These are phyloP conservation scores for Nemania sp. DNA, from an alignment of 2,329 filamentous ascomycete species.

Conservation along the genomic window DNA sequence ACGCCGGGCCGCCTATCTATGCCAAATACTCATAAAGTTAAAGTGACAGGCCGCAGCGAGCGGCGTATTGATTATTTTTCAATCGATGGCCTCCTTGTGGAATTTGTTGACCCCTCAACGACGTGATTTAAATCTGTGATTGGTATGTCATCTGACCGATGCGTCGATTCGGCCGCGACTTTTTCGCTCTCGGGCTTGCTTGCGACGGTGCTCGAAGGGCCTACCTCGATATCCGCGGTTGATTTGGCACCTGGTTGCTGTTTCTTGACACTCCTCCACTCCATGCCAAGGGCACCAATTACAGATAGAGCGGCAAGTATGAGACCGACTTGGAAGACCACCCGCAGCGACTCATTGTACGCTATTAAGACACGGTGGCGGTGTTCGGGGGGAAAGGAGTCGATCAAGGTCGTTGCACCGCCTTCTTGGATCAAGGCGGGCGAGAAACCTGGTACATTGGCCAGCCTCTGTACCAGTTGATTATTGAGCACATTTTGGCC, in stretches of 20 bases:
- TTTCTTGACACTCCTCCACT: conserved; percentile 59
- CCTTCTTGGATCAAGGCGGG: conserved; percentile 33
- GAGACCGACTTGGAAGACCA: conserved; percentile 63
- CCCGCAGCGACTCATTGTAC: conserved; percentile 64
- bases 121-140: background rate
- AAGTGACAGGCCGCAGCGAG: too few species aligned
- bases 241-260: conserved; percentile 21
- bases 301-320: conserved; percentile 57
- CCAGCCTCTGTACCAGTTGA: conserved; percentile 43
- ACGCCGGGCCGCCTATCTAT: too few species aligned
- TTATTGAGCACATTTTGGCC: conserved; percentile 50
- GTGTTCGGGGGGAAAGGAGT: conserved; percentile 28
- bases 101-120: background rate
- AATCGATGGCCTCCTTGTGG: background rate
- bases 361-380: conserved; percentile 41
- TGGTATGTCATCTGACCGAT: conserved; percentile 9
- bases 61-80: conserved; percentile 5
- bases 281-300: conserved; percentile 57
- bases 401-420: conserved; percentile 38
- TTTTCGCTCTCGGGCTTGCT: conserved; percentile 25
- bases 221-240: conserved; percentile 14
- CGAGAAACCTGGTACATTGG: conserved; percentile 37
- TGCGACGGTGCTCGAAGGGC: background rate
- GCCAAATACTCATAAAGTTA: too few species aligned
- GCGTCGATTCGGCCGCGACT: conserved; percentile 10